Evolutionary conservation across 2,329 filamentous ascomycete genomes (phyloP), one percentile per base, ranked within the genome.

Genomic region (Hymenoscyphus repandus): DNA sequence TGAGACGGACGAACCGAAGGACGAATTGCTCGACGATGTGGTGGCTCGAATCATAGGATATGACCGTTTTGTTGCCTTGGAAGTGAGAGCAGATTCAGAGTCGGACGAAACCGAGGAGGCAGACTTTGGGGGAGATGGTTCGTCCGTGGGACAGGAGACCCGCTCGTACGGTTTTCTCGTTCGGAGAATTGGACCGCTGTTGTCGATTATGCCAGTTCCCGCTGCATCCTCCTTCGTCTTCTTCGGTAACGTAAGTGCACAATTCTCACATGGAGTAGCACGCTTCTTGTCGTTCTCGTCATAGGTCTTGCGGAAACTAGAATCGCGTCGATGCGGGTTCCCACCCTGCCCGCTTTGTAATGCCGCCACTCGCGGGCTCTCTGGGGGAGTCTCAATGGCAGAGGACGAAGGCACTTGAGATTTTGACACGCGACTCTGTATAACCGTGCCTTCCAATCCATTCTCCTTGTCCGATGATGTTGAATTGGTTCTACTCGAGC

Each of bases 231-330:
- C 66, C 47, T 66, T 66, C 18, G 66, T 64, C 44, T 71, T 70
- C 58, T 73, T 74, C 0, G 83, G 83, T 6, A 86, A 68, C 0
- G 82, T 86, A 61, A 86, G 75, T 51, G 82, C 82, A 64, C 83
- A 86, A 66, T 85, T 86, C 55, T 84, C 79, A 64, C 83, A 86
- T 18, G 82, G 82, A 6, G 76, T 79, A 47, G 82, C 79, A 51
- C 78, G 77, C 64, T 77, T 80, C 39, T 78, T 83, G 22, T 82
- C 80, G n/a, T 77, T 78, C 54, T 84, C 80, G 58, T 84, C 80
- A 57, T 85, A 85, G 0, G 81, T 85, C 60, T 76, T 75, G 51
- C 74, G 74, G 58, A 83, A 85, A 63, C 76, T 78, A 20, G 79
- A 80, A 53, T 83, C 80, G 51, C 75, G 74, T 32, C 76, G 73